Evolutionary conservation across 441 rosid genomes (phyloP), one percentile per base, ranked within the genome.

Genomic region (Aleurites moluccanus): DNA sequence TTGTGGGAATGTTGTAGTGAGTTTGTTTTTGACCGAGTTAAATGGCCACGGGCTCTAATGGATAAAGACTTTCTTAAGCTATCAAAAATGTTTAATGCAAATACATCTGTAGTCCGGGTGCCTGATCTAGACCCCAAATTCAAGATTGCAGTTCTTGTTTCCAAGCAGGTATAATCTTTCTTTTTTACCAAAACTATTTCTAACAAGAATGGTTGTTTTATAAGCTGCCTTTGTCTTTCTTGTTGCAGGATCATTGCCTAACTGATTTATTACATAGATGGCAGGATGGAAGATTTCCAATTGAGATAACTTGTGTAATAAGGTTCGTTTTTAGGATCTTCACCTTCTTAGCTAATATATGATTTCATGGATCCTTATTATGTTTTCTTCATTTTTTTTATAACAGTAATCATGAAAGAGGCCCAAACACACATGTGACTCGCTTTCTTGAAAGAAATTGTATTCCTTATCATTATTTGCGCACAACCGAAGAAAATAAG

Each of bases 251-350:
- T 57, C 99, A 95, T 78, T 95, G 98, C 87, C 86, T 95, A 59
- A 87, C 87, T 76, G 98, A 95, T 81, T 85, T 93, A 84, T 87
- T 95, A 56, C 92, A 95, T 73, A 83, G 83, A 74, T 93, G 98
- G 99, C 98, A 95, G 80, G 97, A 91, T 50, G 96, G 94, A 23
- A 90, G 80, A 66, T 94, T 95, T 79, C 99, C 97, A 0, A 90
- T 93, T 20, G 96, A 95, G 70, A 88, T 93, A 79, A 79, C 91
- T 76, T 84, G 98, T 81, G 98, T 95, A 23, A 91, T 93, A 83
- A 95, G 98, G 99, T 92, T 72, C 75, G 70, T 23, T 64, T 55
- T 52, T 28, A 23, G 67, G 64, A 72, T 8, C 25, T 4, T 70
- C 9, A 10, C 11, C 35, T 40, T 23, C 21, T 38, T 60, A 9